Conservation (phyloP, 768 basidiomycete species). For the Calocera cornea region DNA sequence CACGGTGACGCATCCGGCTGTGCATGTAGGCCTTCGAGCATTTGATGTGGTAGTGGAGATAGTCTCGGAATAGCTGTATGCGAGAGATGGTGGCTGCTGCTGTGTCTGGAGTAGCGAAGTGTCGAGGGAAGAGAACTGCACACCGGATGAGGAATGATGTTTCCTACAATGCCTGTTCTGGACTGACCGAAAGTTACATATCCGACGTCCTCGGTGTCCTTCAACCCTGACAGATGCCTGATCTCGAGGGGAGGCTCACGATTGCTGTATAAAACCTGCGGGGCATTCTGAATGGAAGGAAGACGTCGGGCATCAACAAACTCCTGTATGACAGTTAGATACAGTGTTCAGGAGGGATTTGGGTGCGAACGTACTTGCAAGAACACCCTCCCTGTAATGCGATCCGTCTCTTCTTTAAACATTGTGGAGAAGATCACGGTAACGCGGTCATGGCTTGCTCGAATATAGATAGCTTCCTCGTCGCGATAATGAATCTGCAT, state of each 20-base stretch:
- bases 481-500: slow-evolving; percentile 93
- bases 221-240: slow-evolving; percentile 66
- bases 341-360: slow-evolving; percentile 2
- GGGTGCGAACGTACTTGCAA: slow-evolving; percentile 50
- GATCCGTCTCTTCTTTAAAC: slow-evolving; percentile 93
- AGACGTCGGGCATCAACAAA: slow-evolving; percentile 96
- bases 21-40: slow-evolving; percentile 99
- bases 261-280: slow-evolving; percentile 89
- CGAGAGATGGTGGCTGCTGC: slow-evolving; percentile 79
- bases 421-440: slow-evolving; percentile 96
- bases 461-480: slow-evolving; percentile 93
- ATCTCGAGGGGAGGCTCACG: slow-evolving; percentile 96
- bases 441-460: slow-evolving; percentile 85
- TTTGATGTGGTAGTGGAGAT: slow-evolving; percentile 99
- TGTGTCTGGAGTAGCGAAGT: slow-evolving; percentile 59
- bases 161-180: neutral
- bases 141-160: neutral
- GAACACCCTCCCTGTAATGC: slow-evolving; percentile 96
- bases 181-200: slow-evolving; percentile 73
- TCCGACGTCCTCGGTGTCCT: slow-evolving; percentile 75
- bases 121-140: slow-evolving; percentile 83
- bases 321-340: slow-evolving; percentile 42
- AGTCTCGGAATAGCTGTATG: slow-evolving; percentile 93
- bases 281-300: slow-evolving; percentile 88
- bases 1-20: slow-evolving; percentile 85